phyloP scores from a whole-genome alignment of 1,284 basidiomycete genomes.

The Cutaneotrichosporon spelunceum region DNA sequence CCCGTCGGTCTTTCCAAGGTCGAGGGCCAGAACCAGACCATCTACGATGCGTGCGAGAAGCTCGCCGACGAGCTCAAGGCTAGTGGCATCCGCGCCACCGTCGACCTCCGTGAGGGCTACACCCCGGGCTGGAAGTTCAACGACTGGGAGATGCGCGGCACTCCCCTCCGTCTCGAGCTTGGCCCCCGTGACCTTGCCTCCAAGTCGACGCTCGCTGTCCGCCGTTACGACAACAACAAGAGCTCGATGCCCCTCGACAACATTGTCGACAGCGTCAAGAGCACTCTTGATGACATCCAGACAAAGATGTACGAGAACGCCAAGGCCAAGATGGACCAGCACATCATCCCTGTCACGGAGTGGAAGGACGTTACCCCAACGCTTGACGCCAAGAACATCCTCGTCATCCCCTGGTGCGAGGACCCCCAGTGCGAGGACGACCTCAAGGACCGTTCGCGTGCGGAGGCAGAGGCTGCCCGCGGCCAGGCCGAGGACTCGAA shows the following conservation, averaged over 20 bases:
- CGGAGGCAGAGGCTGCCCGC: slow-evolving; percentile 55
- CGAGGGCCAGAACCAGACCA: slow-evolving; percentile 59
- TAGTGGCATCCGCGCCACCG: slow-evolving; percentile 76
- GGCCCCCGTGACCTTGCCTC: slow-evolving; percentile 90
- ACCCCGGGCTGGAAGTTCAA: slow-evolving; percentile 99
- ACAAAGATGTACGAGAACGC: slow-evolving; percentile 81
- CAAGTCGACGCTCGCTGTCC: slow-evolving; percentile 76
- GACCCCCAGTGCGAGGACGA: slow-evolving; percentile 90
- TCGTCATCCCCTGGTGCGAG: slow-evolving; percentile 97
- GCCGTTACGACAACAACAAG: slow-evolving; percentile 83
- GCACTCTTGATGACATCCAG: slow-evolving; percentile 82
- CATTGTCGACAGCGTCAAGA: slow-evolving; percentile 60
- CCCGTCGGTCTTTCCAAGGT: slow-evolving; percentile 79
- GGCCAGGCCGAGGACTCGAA: slow-evolving; percentile 81
- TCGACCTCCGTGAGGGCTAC: slow-evolving; percentile 90
- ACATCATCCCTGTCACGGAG: slow-evolving; percentile 68
- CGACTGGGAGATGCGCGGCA: slow-evolving; percentile 98
- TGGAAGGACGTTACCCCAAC: slow-evolving; percentile 92
- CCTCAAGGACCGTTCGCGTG: slow-evolving; percentile 88
- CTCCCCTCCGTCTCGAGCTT: slow-evolving; percentile 93
- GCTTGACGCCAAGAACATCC: slow-evolving; percentile 82
- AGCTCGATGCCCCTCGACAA: slow-evolving; percentile 66
- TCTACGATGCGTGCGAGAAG: slow-evolving; percentile 74
- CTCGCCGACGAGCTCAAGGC: slow-evolving; percentile 69
- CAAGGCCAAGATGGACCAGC: slow-evolving; percentile 68